Evolutionary conservation across 176 grass and related monocot genomes (phyloP).

Genomic region (Rhynchospora pubera): DNA sequence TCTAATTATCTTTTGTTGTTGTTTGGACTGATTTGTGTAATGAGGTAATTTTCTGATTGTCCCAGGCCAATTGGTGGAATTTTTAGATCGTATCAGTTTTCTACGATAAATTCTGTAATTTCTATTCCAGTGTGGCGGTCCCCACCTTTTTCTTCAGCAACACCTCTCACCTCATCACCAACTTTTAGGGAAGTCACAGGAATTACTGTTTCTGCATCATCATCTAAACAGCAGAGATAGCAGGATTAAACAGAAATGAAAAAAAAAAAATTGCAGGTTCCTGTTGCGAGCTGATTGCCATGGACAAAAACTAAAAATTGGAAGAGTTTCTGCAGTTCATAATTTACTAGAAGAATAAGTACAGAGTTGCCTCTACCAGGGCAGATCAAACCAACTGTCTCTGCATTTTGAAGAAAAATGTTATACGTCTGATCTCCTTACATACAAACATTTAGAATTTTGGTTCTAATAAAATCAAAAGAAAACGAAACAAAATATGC

Average conservation of each 20-base stretch:
- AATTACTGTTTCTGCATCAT: slow-evolving; percentile 39
- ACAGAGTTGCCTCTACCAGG: slow-evolving; percentile 38
- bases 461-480: slow-evolving; percentile 10
- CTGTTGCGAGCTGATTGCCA: neutral
- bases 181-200: slow-evolving; percentile 85
- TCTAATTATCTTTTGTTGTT: neutral
- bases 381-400: slow-evolving; percentile 67
- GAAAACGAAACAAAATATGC: neutral
- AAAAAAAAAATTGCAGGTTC: neutral
- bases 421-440: slow-evolving; percentile 53
- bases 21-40: slow-evolving; percentile 10
- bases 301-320: neutral
- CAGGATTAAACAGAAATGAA: slow-evolving; percentile 12
- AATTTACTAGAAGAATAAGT: neutral
- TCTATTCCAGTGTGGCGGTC: slow-evolving; percentile 94
- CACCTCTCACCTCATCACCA: slow-evolving; percentile 63
- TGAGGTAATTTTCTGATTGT: slow-evolving; percentile 15
- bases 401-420: slow-evolving; percentile 94
- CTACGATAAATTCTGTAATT: slow-evolving; percentile 82
- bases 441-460: slow-evolving; percentile 16
- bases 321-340: neutral
- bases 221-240: neutral
- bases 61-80: neutral
- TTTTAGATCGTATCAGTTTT: slow-evolving; percentile 39
- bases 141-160: slow-evolving; percentile 54